phyloP scores from a whole-genome alignment of 2,329 filamentous ascomycete species.

The Orbilia javanica region DNA sequence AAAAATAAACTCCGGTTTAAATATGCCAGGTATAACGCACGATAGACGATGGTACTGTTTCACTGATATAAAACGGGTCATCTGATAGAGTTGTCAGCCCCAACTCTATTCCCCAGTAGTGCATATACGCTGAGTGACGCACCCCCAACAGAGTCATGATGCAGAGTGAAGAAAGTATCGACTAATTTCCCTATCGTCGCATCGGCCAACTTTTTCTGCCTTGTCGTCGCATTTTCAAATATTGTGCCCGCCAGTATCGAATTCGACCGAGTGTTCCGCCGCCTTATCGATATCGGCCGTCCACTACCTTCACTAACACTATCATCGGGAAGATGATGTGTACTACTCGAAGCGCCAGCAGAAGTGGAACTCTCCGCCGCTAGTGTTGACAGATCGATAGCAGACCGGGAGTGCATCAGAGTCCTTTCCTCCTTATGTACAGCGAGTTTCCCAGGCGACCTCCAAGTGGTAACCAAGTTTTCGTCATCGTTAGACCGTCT shows the following conservation, averaged over 20 bases:
- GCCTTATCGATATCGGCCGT: conserved; percentile 37
- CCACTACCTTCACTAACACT: conserved; percentile 40
- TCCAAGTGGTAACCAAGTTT: conserved; percentile 59
- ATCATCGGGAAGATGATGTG: conserved; percentile 28
- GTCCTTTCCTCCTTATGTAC: conserved; percentile 37
- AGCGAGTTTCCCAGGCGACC: conserved; percentile 52
- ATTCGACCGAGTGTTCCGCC: conserved; percentile 51
- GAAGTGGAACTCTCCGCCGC: conserved; percentile 35
- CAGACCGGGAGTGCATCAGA: conserved; percentile 58
- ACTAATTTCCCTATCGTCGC: conserved; percentile 72
- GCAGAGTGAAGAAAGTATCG: conserved; percentile 75
- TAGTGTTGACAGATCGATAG: conserved; percentile 53
- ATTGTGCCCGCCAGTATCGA: conserved; percentile 52
- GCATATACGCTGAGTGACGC: conserved; percentile 62
- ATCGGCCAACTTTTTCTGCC: conserved; percentile 73
- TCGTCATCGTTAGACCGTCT: conserved; percentile 60
- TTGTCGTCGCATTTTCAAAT: conserved; percentile 67
- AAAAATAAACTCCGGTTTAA: background rate
- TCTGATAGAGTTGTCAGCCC: conserved; percentile 59
- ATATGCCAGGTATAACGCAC: conserved; percentile 48
- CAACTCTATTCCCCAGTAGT: conserved; percentile 24
- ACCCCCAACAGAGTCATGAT: conserved; percentile 68
- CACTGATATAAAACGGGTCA: conserved; percentile 75
- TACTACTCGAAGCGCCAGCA: conserved; percentile 26
- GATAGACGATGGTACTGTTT: conserved; percentile 72